These are phyloP conservation scores for Fimicolochytrium jonesii DNA, from an alignment of 192 early-diverging fungal genomes.

Conservation along the genomic window DNA sequence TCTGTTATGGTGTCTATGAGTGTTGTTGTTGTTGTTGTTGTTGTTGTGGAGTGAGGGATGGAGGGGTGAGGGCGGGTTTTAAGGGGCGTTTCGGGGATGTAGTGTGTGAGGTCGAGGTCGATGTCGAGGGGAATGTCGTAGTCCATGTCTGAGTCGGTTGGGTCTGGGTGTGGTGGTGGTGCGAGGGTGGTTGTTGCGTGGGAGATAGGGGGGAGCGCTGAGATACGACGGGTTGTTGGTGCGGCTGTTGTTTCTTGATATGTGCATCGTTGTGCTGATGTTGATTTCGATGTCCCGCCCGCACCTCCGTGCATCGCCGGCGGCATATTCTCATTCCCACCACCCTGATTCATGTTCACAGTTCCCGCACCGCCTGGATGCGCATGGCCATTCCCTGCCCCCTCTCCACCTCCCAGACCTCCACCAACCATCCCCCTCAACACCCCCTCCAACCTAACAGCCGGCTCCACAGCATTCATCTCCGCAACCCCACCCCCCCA, in stretches of 20 bases:
- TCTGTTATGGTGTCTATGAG: not conserved
- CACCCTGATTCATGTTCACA: not conserved
- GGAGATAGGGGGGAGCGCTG: not conserved
- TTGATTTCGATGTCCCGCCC: not conserved
- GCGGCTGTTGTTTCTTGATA: too few relatives aligned
- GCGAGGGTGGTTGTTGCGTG: not conserved
- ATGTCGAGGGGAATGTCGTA: not conserved
- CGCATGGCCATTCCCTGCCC: not conserved
- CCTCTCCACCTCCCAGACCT: too few relatives aligned
- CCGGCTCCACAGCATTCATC: slow-evolving; percentile 1
- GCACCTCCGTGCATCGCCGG: not conserved
- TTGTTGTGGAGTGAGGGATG: too few relatives aligned
- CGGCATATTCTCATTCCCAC: not conserved
- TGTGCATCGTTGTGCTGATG: too few relatives aligned
- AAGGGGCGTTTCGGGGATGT: not conserved
- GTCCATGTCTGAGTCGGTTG: not conserved
- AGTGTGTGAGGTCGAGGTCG: not conserved
- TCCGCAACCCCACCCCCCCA: slow-evolving; percentile 16
- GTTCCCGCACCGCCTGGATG: not conserved
- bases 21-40: not conserved
- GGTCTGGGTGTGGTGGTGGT: not conserved
- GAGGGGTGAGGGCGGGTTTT: not conserved
- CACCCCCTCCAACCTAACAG: slow-evolving; percentile 9
- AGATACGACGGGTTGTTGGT: too few relatives aligned
- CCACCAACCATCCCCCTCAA: not conserved